Base-by-base conservation (phyloP, 2,329 filamentous ascomycete genomes). In the Metarhizium sp. region DNA sequence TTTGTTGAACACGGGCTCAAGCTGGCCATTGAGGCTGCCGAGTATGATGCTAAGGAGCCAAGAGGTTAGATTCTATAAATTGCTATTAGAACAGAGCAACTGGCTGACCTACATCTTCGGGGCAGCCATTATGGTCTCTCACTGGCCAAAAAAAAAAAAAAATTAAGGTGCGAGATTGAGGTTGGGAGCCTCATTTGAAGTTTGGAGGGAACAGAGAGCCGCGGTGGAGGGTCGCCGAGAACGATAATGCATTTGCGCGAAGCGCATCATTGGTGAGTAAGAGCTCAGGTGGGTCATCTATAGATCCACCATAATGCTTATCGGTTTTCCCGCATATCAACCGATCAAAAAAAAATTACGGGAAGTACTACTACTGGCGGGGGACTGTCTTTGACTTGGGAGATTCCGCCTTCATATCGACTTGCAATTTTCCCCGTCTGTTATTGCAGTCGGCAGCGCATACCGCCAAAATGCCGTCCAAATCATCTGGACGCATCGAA, bases 1-100 rank as follows among this genome's bases (percentile, higher is more conserved):
- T 71, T 96, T 99, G 58, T 82, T 78, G 68, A 99, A 90, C 10
- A 88, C 85, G 13, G 85, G 71, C 59, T 82, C 78, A 53, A 96
- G 79, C 66, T 88, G 84, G 64, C 92, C 92, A 67, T 91, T 86
- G 60, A 95, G 78, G 67, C 85, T 85, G 56, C 94, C 94, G 58
- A 96, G 75, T 43, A 96, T 90, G 63, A 94, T 85, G 56, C 87
- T 90, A 55, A 2, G 40, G 18, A 29, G 11, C 20, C 16, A 34
- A 32, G 18, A 18, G 38, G n/a, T 51, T 16, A 18, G 47, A 29
- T 11, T 32, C 6, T 2, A 0, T 30, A 14, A 16, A 46, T 40
- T 51, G 4, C 55, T 25, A 36, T 5, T 29, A 30, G n/a, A 7
- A 18, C 10, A 30, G 25, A 30, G 6, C 5, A 30, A 1, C 7